Evolutionary conservation across 495 filamentous ascomycete species (phyloP).

Genomic region (Hypomontagnella monticulosa): DNA sequence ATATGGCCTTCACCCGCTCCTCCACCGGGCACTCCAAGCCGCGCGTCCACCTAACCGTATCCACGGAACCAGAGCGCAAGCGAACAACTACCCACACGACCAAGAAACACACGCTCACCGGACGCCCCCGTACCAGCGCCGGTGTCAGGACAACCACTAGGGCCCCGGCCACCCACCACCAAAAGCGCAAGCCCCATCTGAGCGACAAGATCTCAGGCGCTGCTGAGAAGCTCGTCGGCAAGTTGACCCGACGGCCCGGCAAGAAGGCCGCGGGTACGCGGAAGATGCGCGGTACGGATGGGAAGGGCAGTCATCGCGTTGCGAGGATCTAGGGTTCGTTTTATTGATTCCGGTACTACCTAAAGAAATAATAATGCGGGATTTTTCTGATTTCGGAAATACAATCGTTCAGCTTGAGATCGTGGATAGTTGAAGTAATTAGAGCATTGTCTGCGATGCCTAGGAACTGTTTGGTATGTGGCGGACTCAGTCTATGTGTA

Average conservation of each 20-base stretch:
- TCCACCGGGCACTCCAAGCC: conserved; percentile 44
- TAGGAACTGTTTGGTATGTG: too few species aligned
- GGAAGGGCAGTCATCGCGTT: conserved; percentile 41
- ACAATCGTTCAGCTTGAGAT: not conserved
- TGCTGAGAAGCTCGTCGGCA: conserved; percentile 46
- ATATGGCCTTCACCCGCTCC: conserved; percentile 48
- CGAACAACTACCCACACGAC: conserved; percentile 19
- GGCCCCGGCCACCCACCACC: conserved; percentile 46
- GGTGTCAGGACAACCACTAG: conserved; percentile 24
- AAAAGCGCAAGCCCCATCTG: conserved; percentile 49
- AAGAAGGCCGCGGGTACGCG: conserved; percentile 49
- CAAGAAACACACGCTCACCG: conserved; percentile 23
- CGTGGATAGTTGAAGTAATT: too few species aligned
- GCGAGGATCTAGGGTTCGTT: conserved; percentile 14
- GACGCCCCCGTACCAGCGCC: conserved; percentile 19
- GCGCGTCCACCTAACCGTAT: conserved; percentile 36
- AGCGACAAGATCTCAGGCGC: conserved; percentile 49
- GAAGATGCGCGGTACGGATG: conserved; percentile 49
- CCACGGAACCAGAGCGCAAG: conserved; percentile 45
- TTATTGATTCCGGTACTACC: not conserved
- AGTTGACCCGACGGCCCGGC: conserved; percentile 44
- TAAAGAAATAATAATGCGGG: not conserved
- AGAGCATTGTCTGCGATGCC: too few species aligned
- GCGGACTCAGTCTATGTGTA: too few species aligned
- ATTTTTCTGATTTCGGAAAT: conserved; percentile 1